Percentiles rank a stretch among this genome's conserved stretches.
Evolutionary conservation across 176 grass and related monocot species (phyloP).

Genomic region (Musa troglodytarum): DNA sequence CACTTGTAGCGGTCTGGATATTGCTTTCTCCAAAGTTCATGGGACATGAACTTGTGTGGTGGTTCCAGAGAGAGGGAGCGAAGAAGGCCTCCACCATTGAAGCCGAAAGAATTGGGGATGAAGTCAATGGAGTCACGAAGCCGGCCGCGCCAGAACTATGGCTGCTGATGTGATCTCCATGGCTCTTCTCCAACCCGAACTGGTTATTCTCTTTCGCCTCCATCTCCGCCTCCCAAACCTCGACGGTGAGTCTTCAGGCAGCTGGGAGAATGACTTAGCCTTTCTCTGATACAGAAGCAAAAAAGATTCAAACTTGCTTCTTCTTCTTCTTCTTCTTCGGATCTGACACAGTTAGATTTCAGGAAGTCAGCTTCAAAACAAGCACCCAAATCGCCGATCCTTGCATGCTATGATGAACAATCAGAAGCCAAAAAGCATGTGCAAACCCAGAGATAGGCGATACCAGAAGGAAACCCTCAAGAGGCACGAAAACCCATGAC

Average conservation of each 20-base stretch:
- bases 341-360: background rate
- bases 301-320: background rate
- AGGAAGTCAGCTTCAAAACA: background rate
- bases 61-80: background rate
- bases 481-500: too few species aligned
- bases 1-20: background rate
- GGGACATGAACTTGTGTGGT: background rate
- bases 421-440: too few species aligned
- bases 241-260: background rate
- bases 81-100: background rate
- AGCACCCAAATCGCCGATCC: too few species aligned
- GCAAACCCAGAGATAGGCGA: too few species aligned
- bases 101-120: background rate
- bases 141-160: background rate
- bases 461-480: too few species aligned
- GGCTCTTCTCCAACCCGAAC: constrained; percentile 4
- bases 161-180: background rate
- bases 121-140: background rate
- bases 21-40: background rate
- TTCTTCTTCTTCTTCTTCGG: background rate
- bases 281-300: background rate
- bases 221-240: constrained; percentile 5
- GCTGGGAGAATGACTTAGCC: background rate
- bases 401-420: too few species aligned
- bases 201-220: background rate